Evolutionary conservation across 2,329 filamentous ascomycete species (phyloP), one percentile per base, ranked within the genome.

Genomic region (Daldinia sp.): DNA sequence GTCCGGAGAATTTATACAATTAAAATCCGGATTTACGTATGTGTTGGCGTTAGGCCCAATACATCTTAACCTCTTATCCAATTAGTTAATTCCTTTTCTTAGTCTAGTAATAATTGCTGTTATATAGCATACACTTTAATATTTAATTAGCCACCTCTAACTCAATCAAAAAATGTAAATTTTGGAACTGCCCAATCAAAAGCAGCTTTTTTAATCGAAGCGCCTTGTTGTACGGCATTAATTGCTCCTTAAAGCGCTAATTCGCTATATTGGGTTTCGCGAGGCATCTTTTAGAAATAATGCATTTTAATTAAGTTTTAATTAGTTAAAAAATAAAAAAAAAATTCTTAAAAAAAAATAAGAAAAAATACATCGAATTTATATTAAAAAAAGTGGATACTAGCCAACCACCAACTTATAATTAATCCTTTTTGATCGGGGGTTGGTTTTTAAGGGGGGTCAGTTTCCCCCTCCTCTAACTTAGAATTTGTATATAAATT

Each of bases 291-390:
- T 11, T 45, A n/a, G 7, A 34, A 27, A 35, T 7, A 23, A 19
- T 15, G 25, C 10, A 3, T 2, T n/a, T n/a, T n/a, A n/a, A n/a
- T n/a, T n/a, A n/a, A n/a, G n/a, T 43, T 54, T 32, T 54, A 25
- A 54, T 54, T 54, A 25, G 50, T 32, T 32, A 32, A 32, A 32
- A n/a, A n/a, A n/a, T n/a, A n/a, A n/a, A n/a, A n/a, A n/a, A n/a
- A n/a, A n/a, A n/a, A n/a, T n/a, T n/a, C n/a, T n/a, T n/a, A n/a
- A n/a, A n/a, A n/a, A n/a, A n/a, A n/a, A n/a, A n/a, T n/a, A n/a
- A n/a, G n/a, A n/a, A 32, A 32, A 32, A 11, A 6, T 32, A 32
- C 29, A 32, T 32, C 29, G 29, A 32, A 32, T 32, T 7, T 32
- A 32, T 32, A 32, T 32, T 7, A 32, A 32, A 32, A 32, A 7